Conservation (phyloP, 2,329 filamentous ascomycete genomes). For the Aspergillus felis region DNA sequence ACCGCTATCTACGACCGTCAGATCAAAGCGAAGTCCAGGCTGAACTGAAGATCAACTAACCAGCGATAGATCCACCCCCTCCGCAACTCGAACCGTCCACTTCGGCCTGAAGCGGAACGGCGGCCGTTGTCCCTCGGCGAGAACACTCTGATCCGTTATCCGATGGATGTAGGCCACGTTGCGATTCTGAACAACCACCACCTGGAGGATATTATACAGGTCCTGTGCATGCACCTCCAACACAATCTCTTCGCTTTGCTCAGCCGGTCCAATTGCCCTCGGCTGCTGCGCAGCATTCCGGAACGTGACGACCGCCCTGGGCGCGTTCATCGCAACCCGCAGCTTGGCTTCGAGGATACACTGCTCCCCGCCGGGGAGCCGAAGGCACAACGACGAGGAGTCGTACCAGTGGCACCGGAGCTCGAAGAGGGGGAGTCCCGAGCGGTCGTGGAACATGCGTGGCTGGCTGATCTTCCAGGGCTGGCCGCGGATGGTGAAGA, state of each 20-base stretch:
- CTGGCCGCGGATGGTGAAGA: slow-evolving; percentile 12
- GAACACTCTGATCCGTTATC: slow-evolving; percentile 7
- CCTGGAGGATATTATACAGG: slow-evolving; percentile 13
- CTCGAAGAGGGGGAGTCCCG: slow-evolving; percentile 16
- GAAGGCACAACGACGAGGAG: slow-evolving; percentile 10
- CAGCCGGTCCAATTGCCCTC: background rate
- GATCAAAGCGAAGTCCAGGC: background rate
- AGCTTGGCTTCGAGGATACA: slow-evolving; percentile 11
- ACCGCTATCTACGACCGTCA: slow-evolving; percentile 10
- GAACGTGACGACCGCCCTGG: slow-evolving; percentile 10
- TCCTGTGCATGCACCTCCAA: slow-evolving; percentile 12
- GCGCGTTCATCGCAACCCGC: slow-evolving; percentile 12
- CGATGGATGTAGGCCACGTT: slow-evolving; percentile 9
- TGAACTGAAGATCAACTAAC: slow-evolving; percentile 1
- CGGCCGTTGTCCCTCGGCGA: slow-evolving; percentile 13
- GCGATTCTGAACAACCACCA: slow-evolving; percentile 8
- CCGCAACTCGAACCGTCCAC: slow-evolving; percentile 14
- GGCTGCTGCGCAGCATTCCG: slow-evolving; percentile 2
- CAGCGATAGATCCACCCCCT: slow-evolving; percentile 14
- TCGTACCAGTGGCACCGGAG: slow-evolving; percentile 14
- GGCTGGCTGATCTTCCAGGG: slow-evolving; percentile 12
- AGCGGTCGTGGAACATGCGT: slow-evolving; percentile 13
- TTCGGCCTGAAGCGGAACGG: slow-evolving; percentile 14
- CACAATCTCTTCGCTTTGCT: background rate
- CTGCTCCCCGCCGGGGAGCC: slow-evolving; percentile 7